Conservation (phyloP, 1,139 yeast genomes). For the Saccharomyces hybrid region DNA sequence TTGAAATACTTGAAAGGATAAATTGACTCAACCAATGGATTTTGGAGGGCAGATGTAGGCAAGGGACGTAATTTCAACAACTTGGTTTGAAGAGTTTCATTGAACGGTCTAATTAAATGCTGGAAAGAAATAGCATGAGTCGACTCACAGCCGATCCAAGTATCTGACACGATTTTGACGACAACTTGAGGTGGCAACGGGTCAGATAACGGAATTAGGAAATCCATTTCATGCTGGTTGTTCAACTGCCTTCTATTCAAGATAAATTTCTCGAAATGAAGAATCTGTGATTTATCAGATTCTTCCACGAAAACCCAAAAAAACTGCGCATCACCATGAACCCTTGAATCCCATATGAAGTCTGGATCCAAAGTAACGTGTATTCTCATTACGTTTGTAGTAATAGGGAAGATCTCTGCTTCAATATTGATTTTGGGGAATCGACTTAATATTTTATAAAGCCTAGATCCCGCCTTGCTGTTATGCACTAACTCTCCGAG, state of each 20-base stretch:
- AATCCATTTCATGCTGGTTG: conserved; percentile 67
- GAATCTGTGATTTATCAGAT: conserved; percentile 62
- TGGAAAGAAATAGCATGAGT: conserved; percentile 78
- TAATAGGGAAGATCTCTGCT: conserved; percentile 86
- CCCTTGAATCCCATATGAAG: conserved; percentile 72
- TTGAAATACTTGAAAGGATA: conserved; percentile 86
- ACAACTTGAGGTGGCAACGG: conserved; percentile 86
- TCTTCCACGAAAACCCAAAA: conserved; percentile 94
- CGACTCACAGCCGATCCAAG: conserved; percentile 85
- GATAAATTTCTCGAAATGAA: conserved; percentile 78
- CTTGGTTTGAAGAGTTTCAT: conserved; percentile 79
- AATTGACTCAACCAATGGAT: conserved; percentile 57
- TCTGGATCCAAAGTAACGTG: conserved; percentile 67
- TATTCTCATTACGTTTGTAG: conserved; percentile 77
- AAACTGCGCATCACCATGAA: conserved; percentile 78
- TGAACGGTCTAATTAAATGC: conserved; percentile 80
- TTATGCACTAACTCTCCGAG: conserved; percentile 88
- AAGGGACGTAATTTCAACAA: conserved; percentile 76
- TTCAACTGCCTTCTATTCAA: conserved; percentile 52
- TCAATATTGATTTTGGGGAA: conserved; percentile 71
- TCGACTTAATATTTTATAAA: conserved; percentile 55
- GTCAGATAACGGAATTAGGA: conserved; percentile 84
- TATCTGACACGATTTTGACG: conserved; percentile 70
- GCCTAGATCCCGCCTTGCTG: conserved; percentile 55
- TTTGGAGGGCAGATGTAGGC: conserved; percentile 73